Base-by-base conservation (phyloP, 2,329 filamentous ascomycete genomes). In the Mariannaea elegans region DNA sequence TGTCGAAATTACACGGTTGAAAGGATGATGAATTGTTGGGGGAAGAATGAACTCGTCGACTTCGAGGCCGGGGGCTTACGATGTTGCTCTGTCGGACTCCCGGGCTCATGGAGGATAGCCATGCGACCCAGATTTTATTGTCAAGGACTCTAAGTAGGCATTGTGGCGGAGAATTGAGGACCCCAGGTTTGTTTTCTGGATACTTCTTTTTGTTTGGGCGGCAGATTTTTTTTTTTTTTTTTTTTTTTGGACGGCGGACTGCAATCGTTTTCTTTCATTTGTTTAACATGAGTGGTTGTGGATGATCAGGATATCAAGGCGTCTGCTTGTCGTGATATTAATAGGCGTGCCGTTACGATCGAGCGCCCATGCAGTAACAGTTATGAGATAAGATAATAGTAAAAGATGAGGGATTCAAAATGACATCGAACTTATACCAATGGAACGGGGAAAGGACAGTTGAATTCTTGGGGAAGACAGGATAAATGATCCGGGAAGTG, bases 341-440 rank as follows among this genome's bases (percentile, higher is more conserved):
- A 34, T 23, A 34, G 55, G 18, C 19, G 34, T n/a, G 29, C 48
- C 32, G 31, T 31, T 9, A 49, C 42, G 44, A 48, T 39, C 29
- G 16, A 38, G 38, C 31, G 16, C 19, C 42, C 16, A 47, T 34
- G 42, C 27, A 52, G 23, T n/a, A 48, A 45, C 54, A 36, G 49
- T 41, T 53, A 47, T 59, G 56, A 59, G 49, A 59, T 36, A 47
- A 59, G 41, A 54, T 45, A 53, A 53, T 53, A 27, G 50, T 27
- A 27, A 46, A 53, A 53, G 50, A 24, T 38, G 24, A 41, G 21
- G 21, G 27, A 31, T 44, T 36, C 34, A 53, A 53, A 36, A 41
- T 13, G 38, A 41, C 4, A 41, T 27, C 24, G 24, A 27, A 27
- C 6, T 27, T 27, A 27, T 27, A 27, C 24, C 9, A 27, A 27